phyloP scores from a whole-genome alignment of 2,329 filamentous ascomycete genomes.

The Monilinia laxa region DNA sequence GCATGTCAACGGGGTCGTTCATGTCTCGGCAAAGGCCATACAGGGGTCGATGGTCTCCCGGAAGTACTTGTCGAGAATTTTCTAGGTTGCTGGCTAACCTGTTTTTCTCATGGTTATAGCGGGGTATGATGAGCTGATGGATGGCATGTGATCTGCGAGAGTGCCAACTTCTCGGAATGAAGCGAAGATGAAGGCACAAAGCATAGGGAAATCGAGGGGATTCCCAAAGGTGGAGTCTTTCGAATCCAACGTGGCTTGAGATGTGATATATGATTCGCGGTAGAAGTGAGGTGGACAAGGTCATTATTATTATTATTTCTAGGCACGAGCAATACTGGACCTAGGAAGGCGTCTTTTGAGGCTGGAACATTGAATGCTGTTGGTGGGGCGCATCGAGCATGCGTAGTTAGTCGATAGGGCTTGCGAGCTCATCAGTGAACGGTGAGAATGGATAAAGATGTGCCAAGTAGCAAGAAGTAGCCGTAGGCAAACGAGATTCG shows the following conservation, averaged over 20 bases:
- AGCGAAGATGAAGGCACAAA: not conserved
- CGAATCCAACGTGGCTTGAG: not conserved
- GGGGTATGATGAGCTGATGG: constrained; percentile 15
- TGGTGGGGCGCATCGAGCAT: constrained; percentile 10
- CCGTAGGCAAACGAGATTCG: not conserved
- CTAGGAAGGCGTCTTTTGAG: not conserved
- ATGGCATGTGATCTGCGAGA: constrained; percentile 10
- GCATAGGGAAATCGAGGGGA: constrained; percentile 5
- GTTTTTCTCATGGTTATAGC: constrained; percentile 1
- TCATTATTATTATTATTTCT: not conserved
- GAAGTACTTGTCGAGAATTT: not conserved
- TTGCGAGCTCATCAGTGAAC: not conserved
- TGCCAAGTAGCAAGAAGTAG: not conserved
- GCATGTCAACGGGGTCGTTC: not conserved
- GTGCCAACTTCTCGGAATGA: not conserved
- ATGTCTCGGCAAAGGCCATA: constrained; percentile 1
- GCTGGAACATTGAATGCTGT: constrained; percentile 4
- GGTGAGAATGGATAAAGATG: not conserved
- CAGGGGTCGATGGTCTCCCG: not conserved
- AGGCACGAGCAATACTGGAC: not conserved
- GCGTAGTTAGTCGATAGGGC: not conserved
- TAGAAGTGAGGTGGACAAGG: not conserved
- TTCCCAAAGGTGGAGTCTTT: constrained; percentile 6
- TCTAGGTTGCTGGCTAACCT: constrained; percentile 4
- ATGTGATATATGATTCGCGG: not conserved